phyloP scores from a whole-genome alignment of 1,139 yeast genomes.

The Hanseniaspora sp. region DNA sequence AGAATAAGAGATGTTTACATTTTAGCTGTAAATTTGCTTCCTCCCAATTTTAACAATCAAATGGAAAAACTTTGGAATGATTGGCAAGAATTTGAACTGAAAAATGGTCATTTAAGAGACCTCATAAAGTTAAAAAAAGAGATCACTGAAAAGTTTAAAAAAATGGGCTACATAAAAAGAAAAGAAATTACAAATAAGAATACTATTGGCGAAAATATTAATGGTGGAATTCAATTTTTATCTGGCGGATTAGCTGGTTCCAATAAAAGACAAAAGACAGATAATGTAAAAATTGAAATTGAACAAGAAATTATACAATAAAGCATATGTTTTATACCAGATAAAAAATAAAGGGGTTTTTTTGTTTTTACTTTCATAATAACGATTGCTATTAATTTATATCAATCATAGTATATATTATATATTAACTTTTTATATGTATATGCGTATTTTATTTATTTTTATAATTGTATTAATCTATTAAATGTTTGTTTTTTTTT shows the following conservation, averaged over 20 bases:
- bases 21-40: conserved; percentile 31
- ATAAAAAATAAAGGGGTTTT: not conserved
- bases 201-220: conserved; percentile 15
- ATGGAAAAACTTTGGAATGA: conserved; percentile 38
- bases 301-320: not conserved
- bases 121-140: conserved; percentile 49
- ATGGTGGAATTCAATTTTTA: conserved; percentile 20
- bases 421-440: not conserved
- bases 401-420: not conserved
- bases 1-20: conserved; percentile 54
- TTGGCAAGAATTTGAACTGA: conserved; percentile 69
- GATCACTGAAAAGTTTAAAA: conserved; percentile 35
- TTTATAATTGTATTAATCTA: not conserved
- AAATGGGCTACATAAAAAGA: conserved; percentile 8
- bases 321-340: not conserved
- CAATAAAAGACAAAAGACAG: not conserved
- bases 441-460: too few relatives aligned
- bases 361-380: too few relatives aligned
- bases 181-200: conserved; percentile 16
- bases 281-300: not conserved
- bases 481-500: not conserved
- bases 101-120: conserved; percentile 62
- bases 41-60: conserved; percentile 3
- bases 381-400: too few relatives aligned
- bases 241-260: conserved; percentile 12